Conservation (phyloP, 768 basidiomycete species). For the Suillus cothurnatus region DNA sequence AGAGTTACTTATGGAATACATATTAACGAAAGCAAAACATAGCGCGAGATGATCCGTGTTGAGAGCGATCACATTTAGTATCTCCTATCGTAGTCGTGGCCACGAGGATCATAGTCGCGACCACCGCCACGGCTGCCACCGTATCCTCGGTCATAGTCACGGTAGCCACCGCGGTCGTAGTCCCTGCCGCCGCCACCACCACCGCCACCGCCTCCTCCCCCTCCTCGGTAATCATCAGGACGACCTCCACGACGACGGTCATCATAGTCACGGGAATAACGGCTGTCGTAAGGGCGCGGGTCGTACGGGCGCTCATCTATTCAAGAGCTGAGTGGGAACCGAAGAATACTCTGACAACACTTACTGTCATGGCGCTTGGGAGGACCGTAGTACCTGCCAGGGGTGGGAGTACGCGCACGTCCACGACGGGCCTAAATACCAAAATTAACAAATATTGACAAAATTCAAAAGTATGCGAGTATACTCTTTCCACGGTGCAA, state of each 20-base stretch:
- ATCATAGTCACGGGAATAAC: constrained; percentile 72
- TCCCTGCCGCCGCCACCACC: constrained; percentile 29
- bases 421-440: constrained; percentile 76
- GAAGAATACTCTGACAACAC: constrained; percentile 22
- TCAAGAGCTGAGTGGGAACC: constrained; percentile 10
- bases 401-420: constrained; percentile 89
- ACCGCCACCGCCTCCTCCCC: constrained; percentile 38
- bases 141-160: constrained; percentile 40
- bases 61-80: constrained; percentile 24
- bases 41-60: constrained; percentile 11
- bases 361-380: constrained; percentile 76
- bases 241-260: constrained; percentile 52
- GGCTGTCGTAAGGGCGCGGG: constrained; percentile 88
- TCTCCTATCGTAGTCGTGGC: constrained; percentile 38
- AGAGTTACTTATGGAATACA: constrained; percentile 8
- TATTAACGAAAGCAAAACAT: constrained; percentile 4
- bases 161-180: constrained; percentile 31
- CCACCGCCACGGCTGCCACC: constrained; percentile 49
- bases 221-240: constrained; percentile 46
- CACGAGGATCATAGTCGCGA: constrained; percentile 34
- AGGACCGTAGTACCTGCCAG: constrained; percentile 92
- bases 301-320: constrained; percentile 86
- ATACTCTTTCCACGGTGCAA: constrained; percentile 86
- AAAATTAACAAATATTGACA: constrained; percentile 14
- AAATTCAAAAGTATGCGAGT: background rate